Conservation (phyloP, 2,329 filamentous ascomycete species). For the Scedosporium minutisporum region DNA sequence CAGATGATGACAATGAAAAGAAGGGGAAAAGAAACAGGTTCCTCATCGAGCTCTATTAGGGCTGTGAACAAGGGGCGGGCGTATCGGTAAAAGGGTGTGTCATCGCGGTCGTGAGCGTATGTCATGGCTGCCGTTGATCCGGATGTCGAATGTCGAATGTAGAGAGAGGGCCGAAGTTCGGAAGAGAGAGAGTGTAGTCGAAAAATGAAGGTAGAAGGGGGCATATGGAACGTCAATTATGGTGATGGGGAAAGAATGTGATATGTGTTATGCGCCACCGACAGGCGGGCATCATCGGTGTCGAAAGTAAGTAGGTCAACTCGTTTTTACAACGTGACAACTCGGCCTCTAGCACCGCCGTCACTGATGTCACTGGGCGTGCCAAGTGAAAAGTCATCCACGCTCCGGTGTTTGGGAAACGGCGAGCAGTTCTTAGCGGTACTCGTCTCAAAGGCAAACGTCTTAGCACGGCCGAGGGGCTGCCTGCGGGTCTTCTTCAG, state of each 20-base stretch:
- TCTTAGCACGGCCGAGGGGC: constrained; percentile 69
- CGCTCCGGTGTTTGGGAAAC: constrained; percentile 2
- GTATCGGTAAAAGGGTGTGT: constrained; percentile 5
- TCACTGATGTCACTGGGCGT: not conserved
- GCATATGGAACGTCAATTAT: not conserved
- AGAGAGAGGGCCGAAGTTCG: not conserved
- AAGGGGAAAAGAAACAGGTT: constrained; percentile 1
- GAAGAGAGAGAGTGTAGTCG: not conserved
- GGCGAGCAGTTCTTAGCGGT: not conserved
- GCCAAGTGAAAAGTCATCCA: constrained; percentile 4
- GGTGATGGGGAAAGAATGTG: not conserved
- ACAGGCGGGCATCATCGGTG: too few species aligned
- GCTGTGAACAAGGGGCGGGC: not conserved
- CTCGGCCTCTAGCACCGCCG: not conserved
- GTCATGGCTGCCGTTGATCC: not conserved
- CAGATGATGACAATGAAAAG: not conserved
- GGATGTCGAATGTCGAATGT: not conserved
- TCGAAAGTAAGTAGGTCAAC: not conserved
- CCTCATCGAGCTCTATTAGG: not conserved
- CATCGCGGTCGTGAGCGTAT: not conserved
- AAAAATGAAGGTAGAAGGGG: not conserved
- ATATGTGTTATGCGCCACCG: too few species aligned
- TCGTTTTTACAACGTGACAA: constrained; percentile 2
- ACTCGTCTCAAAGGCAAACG: constrained; percentile 72
- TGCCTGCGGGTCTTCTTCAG: constrained; percentile 86